Evolutionary conservation across 1,139 yeast genomes (phyloP).

Genomic region (Scheffersomyces cryptocercus): DNA sequence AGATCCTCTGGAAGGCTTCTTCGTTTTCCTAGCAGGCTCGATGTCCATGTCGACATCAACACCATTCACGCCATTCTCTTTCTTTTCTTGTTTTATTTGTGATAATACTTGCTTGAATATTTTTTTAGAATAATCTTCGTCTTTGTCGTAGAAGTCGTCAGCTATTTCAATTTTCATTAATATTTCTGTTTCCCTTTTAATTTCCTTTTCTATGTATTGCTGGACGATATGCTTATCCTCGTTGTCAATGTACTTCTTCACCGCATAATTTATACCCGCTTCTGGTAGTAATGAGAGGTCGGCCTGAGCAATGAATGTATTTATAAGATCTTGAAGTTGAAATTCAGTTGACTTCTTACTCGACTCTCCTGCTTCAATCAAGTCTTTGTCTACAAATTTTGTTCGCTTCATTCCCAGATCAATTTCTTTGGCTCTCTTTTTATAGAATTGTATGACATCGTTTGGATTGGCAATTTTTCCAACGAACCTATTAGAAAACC

Average conservation of each 20-base stretch:
- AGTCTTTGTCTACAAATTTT: conserved; percentile 23
- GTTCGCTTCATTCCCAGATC: conserved; percentile 16
- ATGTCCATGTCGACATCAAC: background rate
- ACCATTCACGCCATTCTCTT: background rate
- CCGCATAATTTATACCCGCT: conserved; percentile 71
- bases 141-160: conserved; percentile 31
- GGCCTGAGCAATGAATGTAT: conserved; percentile 60
- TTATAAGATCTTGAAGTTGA: conserved; percentile 60
- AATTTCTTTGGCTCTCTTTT: conserved; percentile 32
- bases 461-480: conserved; percentile 89
- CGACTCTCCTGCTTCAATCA: conserved; percentile 20
- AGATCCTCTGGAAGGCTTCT: background rate
- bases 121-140: conserved; percentile 26
- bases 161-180: conserved; percentile 49
- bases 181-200: conserved; percentile 60
- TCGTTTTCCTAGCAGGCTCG: background rate
- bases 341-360: conserved; percentile 32
- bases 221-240: conserved; percentile 77
- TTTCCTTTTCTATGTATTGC: conserved; percentile 67
- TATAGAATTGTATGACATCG: conserved; percentile 76
- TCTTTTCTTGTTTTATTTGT: conserved; percentile 22
- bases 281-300: conserved; percentile 74
- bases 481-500: conserved; percentile 88
- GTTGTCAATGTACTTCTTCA: conserved; percentile 70
- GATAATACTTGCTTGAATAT: conserved; percentile 31